Evolutionary conservation across 805 yeast species (phyloP).

Genomic region (Pichia rugopelliculosa): DNA sequence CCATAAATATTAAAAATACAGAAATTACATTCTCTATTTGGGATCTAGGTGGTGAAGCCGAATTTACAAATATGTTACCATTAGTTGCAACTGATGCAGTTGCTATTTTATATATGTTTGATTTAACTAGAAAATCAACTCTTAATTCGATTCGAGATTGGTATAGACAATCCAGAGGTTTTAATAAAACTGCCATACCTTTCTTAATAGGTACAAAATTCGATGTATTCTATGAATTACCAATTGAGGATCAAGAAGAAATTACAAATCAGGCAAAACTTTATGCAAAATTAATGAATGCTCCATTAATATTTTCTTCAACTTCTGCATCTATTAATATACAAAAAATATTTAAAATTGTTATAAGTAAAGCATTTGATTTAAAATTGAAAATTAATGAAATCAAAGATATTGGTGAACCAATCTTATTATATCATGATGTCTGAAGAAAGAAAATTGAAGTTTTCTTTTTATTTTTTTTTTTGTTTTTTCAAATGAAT

Average conservation of each 20-base stretch:
- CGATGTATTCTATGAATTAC: constrained; percentile 74
- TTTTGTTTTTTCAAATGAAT: neutral
- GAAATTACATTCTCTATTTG: constrained; percentile 87
- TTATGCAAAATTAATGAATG: constrained; percentile 85
- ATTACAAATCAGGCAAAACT: constrained; percentile 75
- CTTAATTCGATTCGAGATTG: constrained; percentile 86
- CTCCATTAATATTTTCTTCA: constrained; percentile 78
- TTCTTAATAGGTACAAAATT: constrained; percentile 89
- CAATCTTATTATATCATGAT: constrained; percentile 60
- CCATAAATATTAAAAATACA: constrained; percentile 75
- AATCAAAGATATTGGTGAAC: constrained; percentile 82
- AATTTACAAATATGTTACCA: constrained; percentile 92
- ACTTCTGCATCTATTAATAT: constrained; percentile 88
- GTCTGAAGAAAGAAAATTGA: constrained; percentile 9
- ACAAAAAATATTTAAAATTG: constrained; percentile 87
- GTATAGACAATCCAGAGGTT: constrained; percentile 88
- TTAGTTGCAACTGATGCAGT: constrained; percentile 88
- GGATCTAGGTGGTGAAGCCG: constrained; percentile 95
- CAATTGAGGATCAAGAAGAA: constrained; percentile 75
- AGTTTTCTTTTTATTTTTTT: too few species aligned
- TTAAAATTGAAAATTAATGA: constrained; percentile 77
- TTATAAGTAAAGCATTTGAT: constrained; percentile 86
- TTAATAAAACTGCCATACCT: constrained; percentile 86
- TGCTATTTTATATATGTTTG: constrained; percentile 85
- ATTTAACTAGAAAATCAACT: constrained; percentile 78